phyloP scores from a whole-genome alignment of 2,329 filamentous ascomycete genomes.

The Lasiodiplodia theobromae region DNA sequence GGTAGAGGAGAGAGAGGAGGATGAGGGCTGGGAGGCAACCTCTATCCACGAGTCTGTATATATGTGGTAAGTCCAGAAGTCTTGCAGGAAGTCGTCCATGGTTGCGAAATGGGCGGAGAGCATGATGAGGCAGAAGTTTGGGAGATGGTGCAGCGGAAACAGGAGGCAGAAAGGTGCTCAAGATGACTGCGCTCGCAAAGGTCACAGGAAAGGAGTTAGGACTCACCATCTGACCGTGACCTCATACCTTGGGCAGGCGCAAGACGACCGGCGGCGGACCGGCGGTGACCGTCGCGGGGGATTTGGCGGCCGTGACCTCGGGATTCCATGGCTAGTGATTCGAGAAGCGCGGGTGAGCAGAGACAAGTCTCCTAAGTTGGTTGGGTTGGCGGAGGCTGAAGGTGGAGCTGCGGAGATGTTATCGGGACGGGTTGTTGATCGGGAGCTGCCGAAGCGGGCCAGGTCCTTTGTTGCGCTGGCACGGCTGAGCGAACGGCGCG shows the following conservation, averaged over 20 bases:
- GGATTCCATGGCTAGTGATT: conserved; percentile 9
- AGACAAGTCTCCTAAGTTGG: not conserved
- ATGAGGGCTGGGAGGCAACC: conserved; percentile 89
- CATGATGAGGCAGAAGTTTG: not conserved
- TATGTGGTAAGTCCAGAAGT: conserved; percentile 30
- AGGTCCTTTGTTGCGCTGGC: conserved; percentile 26
- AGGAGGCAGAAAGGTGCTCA: not conserved
- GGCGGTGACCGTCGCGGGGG: conserved; percentile 15
- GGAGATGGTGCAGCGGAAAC: not conserved
- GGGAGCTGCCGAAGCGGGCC: conserved; percentile 21
- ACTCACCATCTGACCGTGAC: conserved; percentile 30
- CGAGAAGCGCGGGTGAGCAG: conserved; percentile 5
- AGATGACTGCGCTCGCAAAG: not conserved
- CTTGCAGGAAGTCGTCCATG: conserved; percentile 30
- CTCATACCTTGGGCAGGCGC: conserved; percentile 27
- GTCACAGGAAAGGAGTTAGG: conserved; percentile 20
- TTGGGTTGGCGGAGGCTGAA: not conserved
- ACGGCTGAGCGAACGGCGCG: conserved; percentile 11
- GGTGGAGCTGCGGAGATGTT: not conserved
- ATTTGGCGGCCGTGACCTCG: conserved; percentile 24
- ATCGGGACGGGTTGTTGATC: conserved; percentile 9
- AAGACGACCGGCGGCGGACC: conserved; percentile 17
- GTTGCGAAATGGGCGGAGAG: conserved; percentile 1
- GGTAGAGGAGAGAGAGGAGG: conserved; percentile 86
- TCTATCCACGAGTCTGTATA: conserved; percentile 88